phyloP scores from a whole-genome alignment of 345 rosid genomes.

The Eucalyptus erythrocorys region DNA sequence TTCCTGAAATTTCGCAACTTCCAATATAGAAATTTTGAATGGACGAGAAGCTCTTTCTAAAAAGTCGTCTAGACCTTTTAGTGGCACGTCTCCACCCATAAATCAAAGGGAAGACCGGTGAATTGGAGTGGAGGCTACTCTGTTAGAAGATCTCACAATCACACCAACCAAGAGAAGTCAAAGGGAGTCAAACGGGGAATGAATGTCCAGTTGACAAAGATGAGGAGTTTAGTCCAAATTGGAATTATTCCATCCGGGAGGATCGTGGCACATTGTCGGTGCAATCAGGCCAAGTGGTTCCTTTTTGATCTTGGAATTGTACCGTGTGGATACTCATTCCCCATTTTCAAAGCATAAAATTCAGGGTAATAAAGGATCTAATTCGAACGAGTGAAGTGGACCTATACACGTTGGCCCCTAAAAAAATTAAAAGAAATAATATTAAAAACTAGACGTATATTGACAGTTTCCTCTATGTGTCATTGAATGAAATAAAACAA shows the following conservation, averaged over 20 bases:
- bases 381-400: not conserved
- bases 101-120: not conserved
- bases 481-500: not conserved
- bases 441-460: not conserved
- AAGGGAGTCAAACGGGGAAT: not conserved
- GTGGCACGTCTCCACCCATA: not conserved
- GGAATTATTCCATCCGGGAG: not conserved
- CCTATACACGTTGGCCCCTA: not conserved
- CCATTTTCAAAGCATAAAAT: not conserved
- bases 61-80: not conserved
- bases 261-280: not conserved
- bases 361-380: not conserved
- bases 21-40: not conserved
- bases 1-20: not conserved
- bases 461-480: not conserved
- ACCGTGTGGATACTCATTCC: not conserved
- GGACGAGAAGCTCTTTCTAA: not conserved
- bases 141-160: not conserved
- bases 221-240: not conserved
- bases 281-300: not conserved
- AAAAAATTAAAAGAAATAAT: not conserved
- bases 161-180: not conserved
- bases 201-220: not conserved
- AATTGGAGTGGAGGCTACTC: not conserved
- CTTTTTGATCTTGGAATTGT: not conserved